phyloP scores from a whole-genome alignment of 1,284 basidiomycete genomes.

The Puccinia polysora region DNA sequence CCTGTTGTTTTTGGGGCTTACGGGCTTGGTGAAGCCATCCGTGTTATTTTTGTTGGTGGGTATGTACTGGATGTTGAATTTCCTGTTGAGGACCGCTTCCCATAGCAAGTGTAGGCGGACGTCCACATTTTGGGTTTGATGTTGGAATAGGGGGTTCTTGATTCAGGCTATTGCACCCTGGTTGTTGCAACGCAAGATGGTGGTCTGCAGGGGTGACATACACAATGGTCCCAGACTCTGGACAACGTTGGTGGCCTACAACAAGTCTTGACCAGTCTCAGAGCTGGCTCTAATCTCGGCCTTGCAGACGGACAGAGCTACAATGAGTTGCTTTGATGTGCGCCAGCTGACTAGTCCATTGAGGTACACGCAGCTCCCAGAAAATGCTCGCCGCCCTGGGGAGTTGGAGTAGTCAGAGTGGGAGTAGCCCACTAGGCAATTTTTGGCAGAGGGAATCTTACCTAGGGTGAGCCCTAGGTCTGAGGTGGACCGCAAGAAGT shows the following conservation, averaged over 20 bases:
- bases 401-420: neutral
- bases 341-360: constrained; percentile 13
- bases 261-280: neutral
- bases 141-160: neutral
- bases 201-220: neutral
- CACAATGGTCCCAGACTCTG: too few species aligned
- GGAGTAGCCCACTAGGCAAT: neutral
- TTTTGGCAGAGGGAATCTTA: neutral
- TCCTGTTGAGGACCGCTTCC: neutral
- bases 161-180: neutral
- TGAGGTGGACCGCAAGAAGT: neutral
- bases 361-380: neutral
- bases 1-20: too few species aligned
- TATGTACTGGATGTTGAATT: too few species aligned
- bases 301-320: constrained; percentile 27
- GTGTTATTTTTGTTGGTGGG: too few species aligned
- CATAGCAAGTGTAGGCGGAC: neutral
- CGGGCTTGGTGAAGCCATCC: too few species aligned
- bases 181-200: neutral
- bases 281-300: neutral
- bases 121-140: neutral
- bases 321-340: constrained; percentile 23
- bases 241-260: neutral
- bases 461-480: neutral
- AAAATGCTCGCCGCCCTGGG: neutral